Conservation (phyloP, 169 alveolate genomes). For the Cryptosporidium muris region DNA sequence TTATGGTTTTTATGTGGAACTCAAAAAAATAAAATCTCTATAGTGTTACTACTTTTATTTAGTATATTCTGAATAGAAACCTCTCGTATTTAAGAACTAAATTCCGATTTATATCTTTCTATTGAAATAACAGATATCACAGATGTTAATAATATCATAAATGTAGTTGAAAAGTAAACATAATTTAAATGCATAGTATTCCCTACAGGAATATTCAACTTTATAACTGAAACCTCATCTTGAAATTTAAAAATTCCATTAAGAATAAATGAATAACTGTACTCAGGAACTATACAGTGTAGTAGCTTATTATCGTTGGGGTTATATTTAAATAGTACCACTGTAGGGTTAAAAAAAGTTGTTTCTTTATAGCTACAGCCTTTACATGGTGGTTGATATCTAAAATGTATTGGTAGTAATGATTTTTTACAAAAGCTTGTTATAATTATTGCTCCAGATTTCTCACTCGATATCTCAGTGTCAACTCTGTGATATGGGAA, state of each 20-base stretch:
- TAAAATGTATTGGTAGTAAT: slow-evolving; percentile 19
- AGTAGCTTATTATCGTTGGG: background rate
- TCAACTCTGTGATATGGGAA: slow-evolving; percentile 37
- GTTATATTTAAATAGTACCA: background rate
- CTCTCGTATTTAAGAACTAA: background rate
- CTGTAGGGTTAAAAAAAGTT: background rate
- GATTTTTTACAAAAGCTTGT: slow-evolving; percentile 15
- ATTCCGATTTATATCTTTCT: slow-evolving; percentile 4
- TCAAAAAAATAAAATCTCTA: slow-evolving; percentile 72
- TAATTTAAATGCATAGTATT: slow-evolving; percentile 17
- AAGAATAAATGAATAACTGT: background rate
- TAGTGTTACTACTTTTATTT: slow-evolving; percentile 10
- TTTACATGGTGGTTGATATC: slow-evolving; percentile 58
- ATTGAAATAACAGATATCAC: slow-evolving; percentile 30
- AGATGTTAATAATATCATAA: background rate
- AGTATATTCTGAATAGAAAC: background rate
- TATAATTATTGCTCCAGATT: slow-evolving; percentile 13
- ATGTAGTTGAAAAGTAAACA: slow-evolving; percentile 27
- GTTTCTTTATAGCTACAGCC: slow-evolving; percentile 22
- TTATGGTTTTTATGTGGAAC: slow-evolving; percentile 83
- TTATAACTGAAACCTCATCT: background rate
- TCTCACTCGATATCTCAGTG: slow-evolving; percentile 55
- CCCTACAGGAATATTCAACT: slow-evolving; percentile 42
- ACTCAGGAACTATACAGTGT: background rate
- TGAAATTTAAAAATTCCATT: background rate